Base-by-base conservation (phyloP, 2,329 filamentous ascomycete genomes). In the Graphilbum fragrans region DNA sequence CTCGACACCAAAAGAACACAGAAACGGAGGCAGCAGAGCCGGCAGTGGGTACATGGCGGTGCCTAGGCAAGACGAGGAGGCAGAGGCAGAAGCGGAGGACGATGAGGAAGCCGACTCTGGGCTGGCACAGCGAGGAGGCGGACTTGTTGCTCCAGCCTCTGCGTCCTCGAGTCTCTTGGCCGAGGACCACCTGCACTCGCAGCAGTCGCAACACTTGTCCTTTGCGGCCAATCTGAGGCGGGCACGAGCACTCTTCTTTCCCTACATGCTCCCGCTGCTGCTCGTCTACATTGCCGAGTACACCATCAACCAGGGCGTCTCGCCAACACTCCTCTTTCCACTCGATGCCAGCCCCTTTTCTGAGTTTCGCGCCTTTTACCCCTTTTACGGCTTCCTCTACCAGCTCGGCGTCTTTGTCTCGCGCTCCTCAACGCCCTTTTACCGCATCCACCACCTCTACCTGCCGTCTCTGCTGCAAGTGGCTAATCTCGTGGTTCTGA, bases 261-360 rank as follows among this genome's bases (percentile, higher is more conserved):
- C 77, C 0, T 81, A 80, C 58, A 96, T 98, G 87, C 69, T 94
- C 4, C 92, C 92, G 0, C 70, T 98, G 14, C 70, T 96, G 27
- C 65, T 96, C 16, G 92, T 98, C 23, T 98, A 95, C 58, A 74
- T 96, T 29, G 86, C 88, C 43, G 92, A 98, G 65, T 98, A 98
- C 58, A 93, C 85, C 42, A 95, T 96, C 61, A 96, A 96, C 63
- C 88, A 94, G 64, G 90, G 88, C 29, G 86, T 96, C 1, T 71
- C 86, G 0, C 90, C 92, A 1, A 94, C 87, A 0, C 67, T 96
- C 0, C 73, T 98, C 5, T 98, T 94, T 56, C 86, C 88, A 0
- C 67, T 95, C 1, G 56, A 69, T 1, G 62, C 72, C 11, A 82
- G 84, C 1, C 92, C 92, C 0, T 96, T 96, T 57, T 63, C 66